Conservation (phyloP, 345 rosid genomes). For the Eucalyptus urophylla region DNA sequence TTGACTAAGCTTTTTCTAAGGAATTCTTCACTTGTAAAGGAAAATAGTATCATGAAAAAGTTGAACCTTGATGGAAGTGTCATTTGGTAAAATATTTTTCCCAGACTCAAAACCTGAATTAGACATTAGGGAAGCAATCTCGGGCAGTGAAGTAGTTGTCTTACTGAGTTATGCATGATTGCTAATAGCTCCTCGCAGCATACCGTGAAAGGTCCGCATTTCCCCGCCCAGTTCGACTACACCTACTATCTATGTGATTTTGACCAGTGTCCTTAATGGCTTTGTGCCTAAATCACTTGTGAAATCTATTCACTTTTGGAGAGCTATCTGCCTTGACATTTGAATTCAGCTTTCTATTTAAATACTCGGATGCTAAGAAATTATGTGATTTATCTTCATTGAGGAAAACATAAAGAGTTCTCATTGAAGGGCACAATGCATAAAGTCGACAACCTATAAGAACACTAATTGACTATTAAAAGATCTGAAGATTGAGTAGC, state of each 20-base stretch:
- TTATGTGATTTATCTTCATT: not conserved
- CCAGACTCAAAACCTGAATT: not conserved
- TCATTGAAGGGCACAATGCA: not conserved
- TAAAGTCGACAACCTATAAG: not conserved
- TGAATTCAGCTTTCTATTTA: not conserved
- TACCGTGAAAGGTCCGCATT: not conserved
- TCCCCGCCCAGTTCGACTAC: not conserved
- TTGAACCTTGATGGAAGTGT: not conserved
- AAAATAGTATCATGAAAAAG: not conserved
- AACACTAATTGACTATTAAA: not conserved
- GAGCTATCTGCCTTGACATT: not conserved
- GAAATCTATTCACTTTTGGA: not conserved
- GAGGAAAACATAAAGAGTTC: not conserved
- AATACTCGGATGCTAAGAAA: not conserved
- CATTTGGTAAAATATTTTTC: not conserved
- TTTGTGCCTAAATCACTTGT: not conserved
- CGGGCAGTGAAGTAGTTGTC: not conserved
- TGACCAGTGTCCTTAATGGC: not conserved
- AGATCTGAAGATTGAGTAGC: not conserved
- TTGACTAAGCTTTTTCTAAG: not conserved
- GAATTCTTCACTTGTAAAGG: not conserved
- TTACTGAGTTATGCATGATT: not conserved
- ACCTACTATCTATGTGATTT: not conserved
- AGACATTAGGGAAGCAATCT: not conserved
- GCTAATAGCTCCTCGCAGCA: not conserved